These are phyloP conservation scores for Mucor racemosus DNA, from an alignment of 371 early-diverging fungal genomes.

Conservation along the genomic window DNA sequence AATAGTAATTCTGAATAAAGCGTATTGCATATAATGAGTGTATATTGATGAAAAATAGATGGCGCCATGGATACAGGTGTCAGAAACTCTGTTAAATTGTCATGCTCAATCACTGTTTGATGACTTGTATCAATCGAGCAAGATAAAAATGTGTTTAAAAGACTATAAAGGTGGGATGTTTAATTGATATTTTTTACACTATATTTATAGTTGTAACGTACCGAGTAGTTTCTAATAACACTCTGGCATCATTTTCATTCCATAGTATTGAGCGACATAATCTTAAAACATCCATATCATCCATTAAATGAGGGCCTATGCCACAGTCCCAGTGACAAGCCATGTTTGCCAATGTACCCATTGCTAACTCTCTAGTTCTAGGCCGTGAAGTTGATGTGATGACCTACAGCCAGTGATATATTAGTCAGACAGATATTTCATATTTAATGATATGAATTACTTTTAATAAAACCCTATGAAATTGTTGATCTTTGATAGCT, in stretches of 20 bases:
- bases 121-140: slow-evolving; percentile 35
- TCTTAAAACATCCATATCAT: slow-evolving; percentile 45
- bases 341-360: slow-evolving; percentile 50
- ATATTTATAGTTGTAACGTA: slow-evolving; percentile 1
- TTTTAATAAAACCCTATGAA: slow-evolving; percentile 45
- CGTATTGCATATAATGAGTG: slow-evolving; percentile 46
- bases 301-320: slow-evolving; percentile 27
- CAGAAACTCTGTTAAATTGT: slow-evolving; percentile 34
- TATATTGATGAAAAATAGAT: slow-evolving; percentile 45
- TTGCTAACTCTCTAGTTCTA: slow-evolving; percentile 45
- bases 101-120: slow-evolving; percentile 46
- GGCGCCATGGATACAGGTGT: slow-evolving; percentile 42
- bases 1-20: slow-evolving; percentile 41
- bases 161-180: slow-evolving; percentile 10
- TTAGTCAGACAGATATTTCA: no score
- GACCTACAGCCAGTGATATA: slow-evolving; percentile 25
- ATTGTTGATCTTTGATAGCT: slow-evolving; percentile 24
- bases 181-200: no score
- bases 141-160: slow-evolving; percentile 42
- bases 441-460: slow-evolving; percentile 17
- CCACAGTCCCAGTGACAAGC: slow-evolving; percentile 48
- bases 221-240: slow-evolving; percentile 45
- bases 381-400: slow-evolving; percentile 34
- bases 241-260: slow-evolving; percentile 48
- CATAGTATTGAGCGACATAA: slow-evolving; percentile 43